These are phyloP conservation scores for Dianthus caryophyllus DNA, from an alignment of 148 eudicot genomes.

Conservation along the genomic window DNA sequence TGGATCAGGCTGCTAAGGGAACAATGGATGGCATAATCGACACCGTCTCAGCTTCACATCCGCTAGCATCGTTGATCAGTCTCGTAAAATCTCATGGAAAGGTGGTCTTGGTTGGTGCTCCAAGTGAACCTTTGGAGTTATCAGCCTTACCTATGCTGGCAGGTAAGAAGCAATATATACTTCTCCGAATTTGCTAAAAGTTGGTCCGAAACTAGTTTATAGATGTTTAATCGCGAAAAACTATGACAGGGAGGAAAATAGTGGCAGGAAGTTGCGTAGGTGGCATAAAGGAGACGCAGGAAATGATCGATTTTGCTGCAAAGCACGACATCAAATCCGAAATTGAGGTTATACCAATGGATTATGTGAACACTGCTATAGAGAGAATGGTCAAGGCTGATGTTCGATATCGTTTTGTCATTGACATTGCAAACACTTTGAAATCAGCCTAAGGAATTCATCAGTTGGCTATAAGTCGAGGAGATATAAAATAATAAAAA, in stretches of 20 bases:
- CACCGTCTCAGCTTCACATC: conserved; percentile 36
- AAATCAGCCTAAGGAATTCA: neutral
- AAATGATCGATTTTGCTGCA: conserved; percentile 38
- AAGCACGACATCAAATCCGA: conserved; percentile 26
- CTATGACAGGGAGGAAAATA: conserved; percentile 26
- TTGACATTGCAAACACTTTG: conserved; percentile 30
- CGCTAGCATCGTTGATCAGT: conserved; percentile 32
- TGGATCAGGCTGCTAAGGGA: conserved; percentile 37
- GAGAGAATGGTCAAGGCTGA: conserved; percentile 30
- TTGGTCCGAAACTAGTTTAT: too few species aligned
- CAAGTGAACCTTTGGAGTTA: conserved; percentile 34
- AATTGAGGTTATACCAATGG: conserved; percentile 30
- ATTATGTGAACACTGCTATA: conserved; percentile 32
- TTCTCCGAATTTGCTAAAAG: too few species aligned
- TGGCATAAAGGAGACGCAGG: conserved; percentile 35
- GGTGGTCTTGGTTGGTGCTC: conserved; percentile 37
- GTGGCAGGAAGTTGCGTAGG: conserved; percentile 30
- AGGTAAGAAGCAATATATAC: conserved; percentile 22
- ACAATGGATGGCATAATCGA: conserved; percentile 46
- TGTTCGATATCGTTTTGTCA: conserved; percentile 39
- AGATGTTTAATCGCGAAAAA: too few species aligned
- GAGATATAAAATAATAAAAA: too few species aligned
- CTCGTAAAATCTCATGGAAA: conserved; percentile 40
- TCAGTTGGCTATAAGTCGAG: too few species aligned
- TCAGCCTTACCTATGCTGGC: conserved; percentile 25